Evolutionary conservation across 208 protist species (phyloP), one percentile per base, ranked within the genome.

Genomic region (Trypanosoma avium): DNA sequence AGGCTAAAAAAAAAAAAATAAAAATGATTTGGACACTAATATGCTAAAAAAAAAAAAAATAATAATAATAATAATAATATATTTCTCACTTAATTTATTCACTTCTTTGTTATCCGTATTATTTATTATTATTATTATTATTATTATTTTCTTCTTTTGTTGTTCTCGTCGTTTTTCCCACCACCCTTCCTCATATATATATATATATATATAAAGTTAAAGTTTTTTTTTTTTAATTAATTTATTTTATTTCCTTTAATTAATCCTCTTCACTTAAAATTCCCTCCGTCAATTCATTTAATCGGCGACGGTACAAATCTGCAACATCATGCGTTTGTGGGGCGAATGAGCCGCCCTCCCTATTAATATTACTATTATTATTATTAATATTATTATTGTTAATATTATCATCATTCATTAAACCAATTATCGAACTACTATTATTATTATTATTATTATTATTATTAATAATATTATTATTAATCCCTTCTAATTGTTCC

Each of bases 401-500:
- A 35, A n/a, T 33, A 26, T n/a, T 32, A 33, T 15, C 21, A 19
- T 24, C n/a, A 55, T 32, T n/a, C n/a, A n/a, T n/a, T n/a, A n/a
- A n/a, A n/a, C n/a, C n/a, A n/a, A n/a, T n/a, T n/a, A n/a, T n/a
- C n/a, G n/a, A n/a, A n/a, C n/a, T n/a, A n/a, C n/a, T 27, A 36
- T 2, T 27, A 36, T n/a, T 15, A 17, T 38, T 27, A 19, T 55
- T 55, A 1, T 19, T 1, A 27, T 30, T 17, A 32, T 6, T 13
- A 12, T 55, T n/a, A 36, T 8, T 36, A 32, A 7, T 19, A 35
- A 7, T 42, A 30, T 48, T 38, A 24, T 19, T 32, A 52, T 42
- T 9, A 61, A 4, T 47, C 42, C 17, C 22, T 17, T 7, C 17
- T 42, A 48, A 7, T 47, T 75, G 49, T 19, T 82, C 75, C 62